Base-by-base conservation (phyloP, 108 stramenopile species). In the Nitzschia putrida region DNA sequence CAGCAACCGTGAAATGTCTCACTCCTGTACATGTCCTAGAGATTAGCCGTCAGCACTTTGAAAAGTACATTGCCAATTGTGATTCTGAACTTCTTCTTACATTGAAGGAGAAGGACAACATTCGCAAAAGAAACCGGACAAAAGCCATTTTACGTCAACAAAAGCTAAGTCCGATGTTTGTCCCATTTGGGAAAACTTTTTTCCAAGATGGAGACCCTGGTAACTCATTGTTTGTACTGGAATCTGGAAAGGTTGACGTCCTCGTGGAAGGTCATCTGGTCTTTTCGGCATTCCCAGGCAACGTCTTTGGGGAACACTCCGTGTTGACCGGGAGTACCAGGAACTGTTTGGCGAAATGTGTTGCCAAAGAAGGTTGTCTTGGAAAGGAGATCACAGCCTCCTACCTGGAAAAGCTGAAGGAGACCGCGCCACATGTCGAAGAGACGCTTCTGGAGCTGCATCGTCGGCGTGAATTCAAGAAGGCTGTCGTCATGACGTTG, bases 11-110 rank as follows among this genome's bases (percentile, higher is more conserved):
- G 55, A 74, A 76, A 22, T 94, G 92, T 73, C 65, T 77, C 61
- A 91, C 92, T 18, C 92, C 92, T 1, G 85, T 94, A 23, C 89
- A 94, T 76, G 89, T 83, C 3, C 78, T 94, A 56, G 89, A 94
- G 64, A 89, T 94, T 22, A 89, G 83, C 72, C 83, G 89, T 16
- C 88, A 94, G 66, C 90, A 89, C 65, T 94, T 90, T 74, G 89
- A 94, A 59, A 93, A 93, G 66, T 93, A 89, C 66, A 80, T 90
- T 54, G 80, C 85, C 0, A 72, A 83, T 2, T 80, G 86, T 12
- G 63, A 81, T 20, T 50, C 72, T 20, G 85, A 74, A 0, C 50
- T 90, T 12, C 63, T 79, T 16, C 73, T 89, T 8, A 76, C 71
- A 43, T 64, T 94, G 47, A 74, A 77, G 42, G 92, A 94, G 72